phyloP scores from a whole-genome alignment of 1,284 basidiomycete genomes.

The Peniophora sp. region DNA sequence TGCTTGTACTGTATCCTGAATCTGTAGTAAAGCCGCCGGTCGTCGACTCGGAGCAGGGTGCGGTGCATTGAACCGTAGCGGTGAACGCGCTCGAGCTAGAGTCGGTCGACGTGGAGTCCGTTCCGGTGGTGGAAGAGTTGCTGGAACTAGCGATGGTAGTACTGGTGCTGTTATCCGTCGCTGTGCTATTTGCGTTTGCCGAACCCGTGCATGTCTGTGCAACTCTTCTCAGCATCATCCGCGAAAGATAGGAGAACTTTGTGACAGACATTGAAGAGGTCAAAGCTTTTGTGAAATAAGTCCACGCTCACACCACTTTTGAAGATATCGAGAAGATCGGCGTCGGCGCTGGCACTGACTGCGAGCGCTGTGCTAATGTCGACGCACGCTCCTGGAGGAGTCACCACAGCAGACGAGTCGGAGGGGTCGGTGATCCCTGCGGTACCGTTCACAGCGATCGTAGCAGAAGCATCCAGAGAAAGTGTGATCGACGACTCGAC shows the following conservation, averaged over 20 bases:
- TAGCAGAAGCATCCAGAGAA: background rate
- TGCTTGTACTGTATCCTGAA: too few species aligned
- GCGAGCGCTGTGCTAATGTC: background rate
- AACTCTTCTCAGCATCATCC: too few species aligned
- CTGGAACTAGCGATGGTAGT: too few species aligned
- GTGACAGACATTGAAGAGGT: background rate
- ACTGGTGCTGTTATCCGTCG: too few species aligned
- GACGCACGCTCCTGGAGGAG: background rate
- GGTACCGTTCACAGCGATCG: background rate
- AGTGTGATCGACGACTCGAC: background rate
- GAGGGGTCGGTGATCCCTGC: background rate
- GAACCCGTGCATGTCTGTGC: too few species aligned
- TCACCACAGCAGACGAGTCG: background rate
- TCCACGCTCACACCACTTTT: background rate
- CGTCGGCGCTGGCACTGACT: background rate
- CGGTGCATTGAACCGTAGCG: too few species aligned
- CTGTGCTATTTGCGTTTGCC: too few species aligned
- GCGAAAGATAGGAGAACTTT: background rate
- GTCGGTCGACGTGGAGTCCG: too few species aligned
- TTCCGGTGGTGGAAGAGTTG: too few species aligned
- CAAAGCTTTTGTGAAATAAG: background rate
- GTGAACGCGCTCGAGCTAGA: too few species aligned
- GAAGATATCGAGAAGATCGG: background rate
- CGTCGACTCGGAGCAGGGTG: too few species aligned
- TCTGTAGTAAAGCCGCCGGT: too few species aligned